A percentile compares a stretch with the other conserved stretches of the same genome.
Evolutionary conservation across 176 grass and related monocot genomes (phyloP).

Genomic region (Cymbopogon citratus): DNA sequence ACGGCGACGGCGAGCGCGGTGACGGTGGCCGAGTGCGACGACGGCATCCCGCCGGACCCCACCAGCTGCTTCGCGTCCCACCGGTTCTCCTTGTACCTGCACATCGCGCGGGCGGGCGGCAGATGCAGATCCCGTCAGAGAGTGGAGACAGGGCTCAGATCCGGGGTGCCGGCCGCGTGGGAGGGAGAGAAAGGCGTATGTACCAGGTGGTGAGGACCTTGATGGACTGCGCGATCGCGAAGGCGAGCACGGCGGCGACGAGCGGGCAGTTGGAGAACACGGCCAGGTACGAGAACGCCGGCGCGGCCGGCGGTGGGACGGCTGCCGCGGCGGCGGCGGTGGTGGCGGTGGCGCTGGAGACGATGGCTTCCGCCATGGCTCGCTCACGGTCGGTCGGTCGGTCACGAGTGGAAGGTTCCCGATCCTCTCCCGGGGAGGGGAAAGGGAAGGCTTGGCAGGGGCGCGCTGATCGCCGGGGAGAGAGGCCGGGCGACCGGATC

Average conservation of each 20-base stretch:
- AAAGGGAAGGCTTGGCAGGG: too few relatives aligned
- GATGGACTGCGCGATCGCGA: constrained; percentile 69
- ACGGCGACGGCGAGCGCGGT: constrained; percentile 62
- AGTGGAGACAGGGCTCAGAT: constrained; percentile 15
- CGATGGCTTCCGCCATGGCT: background rate
- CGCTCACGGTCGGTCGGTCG: background rate
- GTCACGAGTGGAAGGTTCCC: background rate
- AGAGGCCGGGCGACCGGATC: background rate
- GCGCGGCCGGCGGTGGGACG: background rate
- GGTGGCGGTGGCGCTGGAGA: background rate
- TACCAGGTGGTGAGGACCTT: constrained; percentile 87
- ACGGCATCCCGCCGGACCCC: constrained; percentile 83
- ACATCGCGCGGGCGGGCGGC: background rate
- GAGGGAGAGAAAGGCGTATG: background rate
- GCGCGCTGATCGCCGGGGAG: too few relatives aligned
- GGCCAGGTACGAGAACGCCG: constrained; percentile 59
- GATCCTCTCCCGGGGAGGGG: too few relatives aligned
- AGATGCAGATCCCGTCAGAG: constrained; percentile 18
- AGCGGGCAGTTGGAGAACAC: constrained; percentile 68
- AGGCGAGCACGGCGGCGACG: constrained; percentile 58
- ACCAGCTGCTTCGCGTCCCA: constrained; percentile 88
- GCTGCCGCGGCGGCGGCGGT: constrained; percentile 2
- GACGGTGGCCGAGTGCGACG: constrained; percentile 84
- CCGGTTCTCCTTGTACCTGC: constrained; percentile 88
- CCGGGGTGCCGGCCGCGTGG: background rate